Base-by-base conservation (phyloP, 257 asterid species). In the Thymus quinquecostatus region DNA sequence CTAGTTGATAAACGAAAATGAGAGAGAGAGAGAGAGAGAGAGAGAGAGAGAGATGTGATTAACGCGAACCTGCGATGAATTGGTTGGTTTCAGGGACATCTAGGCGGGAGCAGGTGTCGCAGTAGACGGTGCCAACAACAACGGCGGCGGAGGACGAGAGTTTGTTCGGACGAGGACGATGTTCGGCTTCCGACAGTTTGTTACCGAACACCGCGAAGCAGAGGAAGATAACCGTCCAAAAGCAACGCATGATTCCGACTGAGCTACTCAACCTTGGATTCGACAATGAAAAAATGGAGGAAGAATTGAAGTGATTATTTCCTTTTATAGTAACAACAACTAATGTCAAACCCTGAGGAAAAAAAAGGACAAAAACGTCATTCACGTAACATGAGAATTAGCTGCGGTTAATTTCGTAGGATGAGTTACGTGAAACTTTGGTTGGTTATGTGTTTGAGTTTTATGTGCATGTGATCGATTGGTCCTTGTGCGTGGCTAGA, bases 101-200 rank as follows among this genome's bases (percentile, higher is more conserved):
- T 50, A 71, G 86, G 14, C 71, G 86, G 78, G 75, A 79, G 64
- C 96, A 88, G 2, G 92, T 78, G 49, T 84, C 86, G 59, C 97
- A 91, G 64, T 76, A 83, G 56, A 88, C 94, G 12, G 87, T 81
- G 57, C 94, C 97, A 33, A 85, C 82, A 36, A 81, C 77, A 10
- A 80, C 84, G 21, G 86, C 77, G 29, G 86, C 80, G 14, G 88
- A 89, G 27, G 88, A 89, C 12, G 89, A 82, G 34, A 8, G 71
- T 69, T 76, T 79, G 81, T 56, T 41, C 1, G 55, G 64, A 8
- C 62, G 80, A 45, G 53, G 64, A 8, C 62, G 80, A 45, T 69
- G 77, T 51, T 64, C 75, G 43, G 86, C 85, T 49, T 86, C 90
- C 0, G 89, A 78, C 40, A 59, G n/a, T 64, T 48, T 30, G 47